Evolutionary conservation across 305 asterid species (phyloP).

Genomic region (Fraxinus albicans): DNA sequence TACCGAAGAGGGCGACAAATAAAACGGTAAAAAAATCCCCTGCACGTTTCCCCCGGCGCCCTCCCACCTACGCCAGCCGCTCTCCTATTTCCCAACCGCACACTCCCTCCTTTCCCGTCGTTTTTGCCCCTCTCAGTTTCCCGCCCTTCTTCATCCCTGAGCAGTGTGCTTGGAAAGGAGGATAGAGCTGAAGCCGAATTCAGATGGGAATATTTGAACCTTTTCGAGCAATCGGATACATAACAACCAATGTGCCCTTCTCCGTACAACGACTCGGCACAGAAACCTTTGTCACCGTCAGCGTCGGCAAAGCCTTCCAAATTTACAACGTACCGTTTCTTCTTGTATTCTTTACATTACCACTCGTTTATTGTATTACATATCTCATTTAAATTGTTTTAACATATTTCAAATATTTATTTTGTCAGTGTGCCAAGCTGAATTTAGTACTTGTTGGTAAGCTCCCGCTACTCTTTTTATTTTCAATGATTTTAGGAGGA

Average conservation of each 20-base stretch:
- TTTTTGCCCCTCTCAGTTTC: no score
- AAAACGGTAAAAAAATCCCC: no score
- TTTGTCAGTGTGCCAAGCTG: constrained; percentile 81
- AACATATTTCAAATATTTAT: constrained; percentile 7
- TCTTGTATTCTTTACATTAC: background rate
- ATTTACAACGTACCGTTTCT: constrained; percentile 56
- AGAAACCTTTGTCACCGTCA: constrained; percentile 87
- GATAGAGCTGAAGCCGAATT: background rate
- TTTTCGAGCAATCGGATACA: constrained; percentile 80
- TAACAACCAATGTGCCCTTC: constrained; percentile 70
- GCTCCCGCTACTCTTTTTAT: constrained; percentile 10
- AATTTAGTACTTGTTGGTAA: constrained; percentile 79
- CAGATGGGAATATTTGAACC: constrained; percentile 78
- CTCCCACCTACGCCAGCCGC: no score
- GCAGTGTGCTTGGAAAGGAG: background rate
- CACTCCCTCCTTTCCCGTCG: no score
- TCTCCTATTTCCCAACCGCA: no score
- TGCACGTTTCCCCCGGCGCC: no score
- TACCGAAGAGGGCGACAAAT: no score
- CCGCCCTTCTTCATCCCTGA: background rate
- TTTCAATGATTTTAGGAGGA: background rate
- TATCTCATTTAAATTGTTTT: constrained; percentile 6
- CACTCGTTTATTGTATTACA: background rate
- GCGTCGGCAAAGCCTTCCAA: constrained; percentile 89
- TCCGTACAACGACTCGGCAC: constrained; percentile 83